These are phyloP conservation scores for Pyricularia sp. DNA, from an alignment of 2,329 filamentous ascomycete species.

Conservation along the genomic window DNA sequence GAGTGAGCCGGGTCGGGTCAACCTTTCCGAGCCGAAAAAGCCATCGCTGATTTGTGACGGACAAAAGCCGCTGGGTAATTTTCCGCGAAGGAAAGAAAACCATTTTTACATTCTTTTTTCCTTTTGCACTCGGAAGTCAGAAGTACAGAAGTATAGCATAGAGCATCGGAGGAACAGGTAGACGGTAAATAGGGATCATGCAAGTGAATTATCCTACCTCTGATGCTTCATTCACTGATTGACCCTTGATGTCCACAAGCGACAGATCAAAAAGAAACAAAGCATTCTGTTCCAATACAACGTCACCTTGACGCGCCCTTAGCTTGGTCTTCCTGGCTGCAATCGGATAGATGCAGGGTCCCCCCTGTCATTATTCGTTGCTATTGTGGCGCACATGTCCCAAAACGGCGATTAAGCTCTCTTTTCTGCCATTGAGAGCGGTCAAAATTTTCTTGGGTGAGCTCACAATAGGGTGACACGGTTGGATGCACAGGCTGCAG, in stretches of 20 bases:
- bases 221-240: background rate
- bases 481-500: background rate
- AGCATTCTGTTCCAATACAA: background rate
- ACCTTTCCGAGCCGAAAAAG: background rate
- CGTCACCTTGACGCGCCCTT: background rate
- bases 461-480: background rate
- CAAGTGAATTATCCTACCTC: background rate
- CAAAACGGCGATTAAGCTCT: slow-evolving; percentile 1
- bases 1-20: background rate
- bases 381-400: background rate
- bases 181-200: background rate
- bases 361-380: background rate
- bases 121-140: background rate
- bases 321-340: background rate
- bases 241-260: background rate
- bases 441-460: slow-evolving; percentile 2
- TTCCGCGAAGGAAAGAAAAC: background rate
- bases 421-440: background rate
- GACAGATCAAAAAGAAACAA: background rate
- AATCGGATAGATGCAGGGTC: background rate
- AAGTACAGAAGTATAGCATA: background rate
- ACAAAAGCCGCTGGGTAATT: background rate
- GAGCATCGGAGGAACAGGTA: background rate
- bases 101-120: background rate
- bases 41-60: background rate